phyloP scores from a whole-genome alignment of 2,329 filamentous ascomycete species.

The Magnaporthiopsis incrustans region DNA sequence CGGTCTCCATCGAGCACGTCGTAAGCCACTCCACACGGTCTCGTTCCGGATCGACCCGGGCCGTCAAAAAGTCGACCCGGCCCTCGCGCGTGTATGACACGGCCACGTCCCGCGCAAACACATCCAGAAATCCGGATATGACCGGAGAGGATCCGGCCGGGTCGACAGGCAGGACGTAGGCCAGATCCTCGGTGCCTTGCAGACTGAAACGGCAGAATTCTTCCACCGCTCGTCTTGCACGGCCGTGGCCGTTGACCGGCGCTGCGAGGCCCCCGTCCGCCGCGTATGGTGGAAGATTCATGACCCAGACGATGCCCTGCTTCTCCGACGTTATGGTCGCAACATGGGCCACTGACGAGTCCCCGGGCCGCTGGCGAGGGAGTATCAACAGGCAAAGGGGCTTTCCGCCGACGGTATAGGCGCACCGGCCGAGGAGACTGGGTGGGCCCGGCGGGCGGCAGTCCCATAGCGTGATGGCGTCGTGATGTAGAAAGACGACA shows the following conservation, averaged over 20 bases:
- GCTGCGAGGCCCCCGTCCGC: no score
- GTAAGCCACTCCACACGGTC: slow-evolving; percentile 69
- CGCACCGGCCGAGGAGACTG: slow-evolving; percentile 45
- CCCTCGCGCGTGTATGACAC: slow-evolving; percentile 75
- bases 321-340: slow-evolving; percentile 76
- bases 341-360: slow-evolving; percentile 57
- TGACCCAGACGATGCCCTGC: slow-evolving; percentile 66
- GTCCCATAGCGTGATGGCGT: slow-evolving; percentile 71
- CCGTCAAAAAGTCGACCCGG: slow-evolving; percentile 76
- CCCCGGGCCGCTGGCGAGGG: slow-evolving; percentile 50
- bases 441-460: slow-evolving; percentile 51
- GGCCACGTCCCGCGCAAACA: slow-evolving; percentile 78
- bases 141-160: slow-evolving; percentile 68
- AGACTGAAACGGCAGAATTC: slow-evolving; percentile 69
- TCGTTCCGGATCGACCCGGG: slow-evolving; percentile 56
- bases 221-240: slow-evolving; percentile 17
- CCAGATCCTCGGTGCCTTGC: slow-evolving; percentile 47
- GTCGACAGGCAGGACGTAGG: slow-evolving; percentile 72
- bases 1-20: slow-evolving; percentile 75
- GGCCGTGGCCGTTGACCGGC: slow-evolving; percentile 12
- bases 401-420: slow-evolving; percentile 57
- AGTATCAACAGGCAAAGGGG: slow-evolving; percentile 74
- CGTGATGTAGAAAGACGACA: slow-evolving; percentile 69
- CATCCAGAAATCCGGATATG: slow-evolving; percentile 72
- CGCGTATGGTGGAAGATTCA: neutral